Conservation (phyloP, 78 protist species). For the Dictyostelium discoideum region DNA sequence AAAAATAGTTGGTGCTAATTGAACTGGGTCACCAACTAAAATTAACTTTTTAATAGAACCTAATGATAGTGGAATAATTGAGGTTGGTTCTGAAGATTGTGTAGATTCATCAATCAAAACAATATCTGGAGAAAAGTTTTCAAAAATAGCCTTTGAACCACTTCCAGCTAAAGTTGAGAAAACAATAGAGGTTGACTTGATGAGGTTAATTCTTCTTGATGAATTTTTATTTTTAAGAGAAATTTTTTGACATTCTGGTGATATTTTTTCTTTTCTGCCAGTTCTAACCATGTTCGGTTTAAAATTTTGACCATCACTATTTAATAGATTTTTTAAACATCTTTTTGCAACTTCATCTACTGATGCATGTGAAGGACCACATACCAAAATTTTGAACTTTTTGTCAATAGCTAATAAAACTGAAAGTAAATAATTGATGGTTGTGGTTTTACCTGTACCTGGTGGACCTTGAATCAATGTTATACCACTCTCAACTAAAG, state of each 20-base stretch:
- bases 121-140: background rate
- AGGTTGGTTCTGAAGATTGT: background rate
- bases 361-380: constrained; percentile 89
- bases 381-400: constrained; percentile 45
- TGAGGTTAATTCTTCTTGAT: background rate
- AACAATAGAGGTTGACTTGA: background rate
- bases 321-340: background rate
- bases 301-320: no score
- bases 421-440: constrained; percentile 42
- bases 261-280: background rate
- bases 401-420: background rate
- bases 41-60: constrained; percentile 52
- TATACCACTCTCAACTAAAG: background rate
- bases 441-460: constrained; percentile 83
- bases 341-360: constrained; percentile 82
- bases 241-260: background rate
- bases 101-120: background rate
- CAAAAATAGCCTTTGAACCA: background rate
- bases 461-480: constrained; percentile 73
- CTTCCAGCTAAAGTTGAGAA: background rate
- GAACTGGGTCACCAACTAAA: constrained; percentile 90
- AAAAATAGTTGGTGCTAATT: constrained; percentile 88
- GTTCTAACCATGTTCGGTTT: background rate
- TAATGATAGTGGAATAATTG: background rate
- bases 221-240: background rate